Base-by-base conservation (phyloP, 2,329 filamentous ascomycete genomes). In the Alternaria postmessia region DNA sequence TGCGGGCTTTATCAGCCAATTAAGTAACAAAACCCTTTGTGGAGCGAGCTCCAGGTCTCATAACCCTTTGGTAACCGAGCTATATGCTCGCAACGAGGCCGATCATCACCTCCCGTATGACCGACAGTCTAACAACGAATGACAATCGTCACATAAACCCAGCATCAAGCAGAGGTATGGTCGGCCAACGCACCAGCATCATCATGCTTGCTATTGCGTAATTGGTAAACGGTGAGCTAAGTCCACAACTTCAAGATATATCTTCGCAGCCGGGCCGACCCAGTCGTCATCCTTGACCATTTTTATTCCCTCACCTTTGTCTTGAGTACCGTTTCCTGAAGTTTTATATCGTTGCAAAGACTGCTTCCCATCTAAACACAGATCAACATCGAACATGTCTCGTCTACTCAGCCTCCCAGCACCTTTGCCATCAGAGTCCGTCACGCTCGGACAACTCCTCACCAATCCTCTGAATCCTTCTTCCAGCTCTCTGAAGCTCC, bases 391-490 rank as follows among this genome's bases (percentile, higher is more conserved):
- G 55, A 57, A 16, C 42, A 75, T 74, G 72, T 62, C 67, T 51
- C 56, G 53, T 22, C 52, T 70, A 12, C 42, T 73, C 44, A 52
- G 67, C 11, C 65, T 76, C 4, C 74, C 73, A 22, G 51, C 62
- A 8, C 70, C 72, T 42, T 65, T 73, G 11, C 57, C 72, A 14
- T 55, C 69, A 14, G 59, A 51, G 36, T 60, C 67, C 5, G 49
- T 77, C 22, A 51, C 58, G 6, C 59, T 75, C 2, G 73, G 74
- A n/a, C 74, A 77, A 55, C 60, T 77, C 38, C 60, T 76, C 46
- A 64, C 62, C 42, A 62, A 74, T 30, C 74, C 72, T 9, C 53
- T 75, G 5, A 44, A 65, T 22, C 43, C 65, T 2, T 47, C 58
- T 5, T 63, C 64, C n/a, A 34, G 49, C 30, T 69, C 64, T 14